Evolutionary conservation across 139 green algal species (phyloP), one percentile per base, ranked within the genome.

Genomic region (Coelastrella sp.): DNA sequence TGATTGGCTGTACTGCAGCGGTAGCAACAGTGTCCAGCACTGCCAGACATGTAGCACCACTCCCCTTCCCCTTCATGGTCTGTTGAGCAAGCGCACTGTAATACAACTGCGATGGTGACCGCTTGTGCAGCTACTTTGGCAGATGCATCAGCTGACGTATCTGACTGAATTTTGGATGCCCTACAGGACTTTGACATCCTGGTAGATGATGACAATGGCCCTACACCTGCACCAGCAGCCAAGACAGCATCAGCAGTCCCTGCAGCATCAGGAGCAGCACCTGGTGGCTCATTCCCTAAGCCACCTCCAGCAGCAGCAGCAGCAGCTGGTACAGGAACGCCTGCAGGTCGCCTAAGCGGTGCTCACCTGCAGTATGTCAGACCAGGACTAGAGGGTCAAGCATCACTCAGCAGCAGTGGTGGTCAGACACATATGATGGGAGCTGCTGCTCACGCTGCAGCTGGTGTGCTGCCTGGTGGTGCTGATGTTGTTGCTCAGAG

Each of bases 131-230:
- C n/a, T n/a, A n/a, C n/a, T n/a, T n/a, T n/a, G n/a, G n/a, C n/a
- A n/a, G n/a, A n/a, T 71, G 27, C 62, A 40, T 27, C 62, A 71
- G 62, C 62, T 41, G 62, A 38, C n/a, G n/a, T n/a, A n/a, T n/a
- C n/a, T n/a, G n/a, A n/a, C n/a, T n/a, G n/a, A n/a, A n/a, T n/a
- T n/a, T n/a, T n/a, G n/a, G n/a, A n/a, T n/a, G n/a, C 1, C 32
- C n/a, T 53, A 9, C 78, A 84, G 78, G 78, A 84, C 59, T 84
- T 84, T 64, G 78, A 84, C 0, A 84, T 84, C n/a, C 21, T 76
- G 9, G 21, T 84, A 5, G 78, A 84, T 45, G 78, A 84, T 32
- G 78, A 84, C 40, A 48, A 45, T 25, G 78, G 25, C 15, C 53
- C 78, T 15, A 69, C 32, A n/a, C 78, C 78, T 57, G 57, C 76